A percentile compares a stretch with the other conserved stretches of the same genome.
phyloP scores from a whole-genome alignment of 768 basidiomycete genomes.

The Lactifluus hygrophoroides region DNA sequence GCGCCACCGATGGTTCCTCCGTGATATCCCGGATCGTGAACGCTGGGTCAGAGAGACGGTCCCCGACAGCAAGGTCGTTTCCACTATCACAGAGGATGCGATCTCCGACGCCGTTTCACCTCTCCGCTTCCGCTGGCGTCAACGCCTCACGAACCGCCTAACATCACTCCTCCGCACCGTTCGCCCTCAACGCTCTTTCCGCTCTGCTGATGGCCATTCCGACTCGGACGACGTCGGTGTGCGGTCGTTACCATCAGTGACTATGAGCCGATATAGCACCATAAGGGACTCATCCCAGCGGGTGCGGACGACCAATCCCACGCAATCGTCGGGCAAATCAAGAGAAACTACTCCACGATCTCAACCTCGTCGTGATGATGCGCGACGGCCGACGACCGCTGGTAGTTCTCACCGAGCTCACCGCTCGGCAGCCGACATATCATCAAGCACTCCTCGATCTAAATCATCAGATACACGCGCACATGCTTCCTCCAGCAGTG shows the following conservation, averaged over 20 bases:
- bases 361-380: not conserved
- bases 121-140: slow-evolving; percentile 55
- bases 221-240: slow-evolving; percentile 21
- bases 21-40: slow-evolving; percentile 54
- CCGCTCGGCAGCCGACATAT: slow-evolving; percentile 2
- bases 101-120: slow-evolving; percentile 63
- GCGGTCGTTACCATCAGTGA: slow-evolving; percentile 11
- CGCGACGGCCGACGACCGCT: not conserved
- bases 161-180: slow-evolving; percentile 43
- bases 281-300: not conserved
- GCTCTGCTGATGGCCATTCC: slow-evolving; percentile 18
- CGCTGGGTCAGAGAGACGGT: slow-evolving; percentile 64
- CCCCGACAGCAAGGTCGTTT: slow-evolving; percentile 38
- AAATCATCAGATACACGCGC: slow-evolving; percentile 16
- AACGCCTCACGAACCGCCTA: slow-evolving; percentile 36
- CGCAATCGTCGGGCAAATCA: not conserved
- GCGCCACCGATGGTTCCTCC: slow-evolving; percentile 58
- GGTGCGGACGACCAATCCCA: not conserved
- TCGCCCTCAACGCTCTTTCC: slow-evolving; percentile 29
- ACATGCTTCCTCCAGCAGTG: not conserved
- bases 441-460: slow-evolving; percentile 13
- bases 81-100: slow-evolving; percentile 68
- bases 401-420: not conserved
- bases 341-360: not conserved
- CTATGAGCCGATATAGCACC: slow-evolving; percentile 6